A percentile compares a stretch with the other conserved stretches of the same genome.
phyloP scores from a whole-genome alignment of 129 eudicot genomes.

The Silybum marianum region DNA sequence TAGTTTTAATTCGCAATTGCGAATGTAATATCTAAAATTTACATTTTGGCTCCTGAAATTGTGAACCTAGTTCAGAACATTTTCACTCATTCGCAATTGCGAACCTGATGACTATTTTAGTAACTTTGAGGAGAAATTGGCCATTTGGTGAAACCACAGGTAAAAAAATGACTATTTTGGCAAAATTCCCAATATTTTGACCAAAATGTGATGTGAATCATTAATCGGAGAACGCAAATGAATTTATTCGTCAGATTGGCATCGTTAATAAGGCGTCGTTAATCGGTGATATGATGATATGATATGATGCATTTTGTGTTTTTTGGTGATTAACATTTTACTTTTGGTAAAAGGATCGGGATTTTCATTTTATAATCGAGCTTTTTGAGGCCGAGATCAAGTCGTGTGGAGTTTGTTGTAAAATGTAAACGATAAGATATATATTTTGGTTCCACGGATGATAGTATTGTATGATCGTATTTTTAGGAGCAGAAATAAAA shows the following conservation, averaged over 20 bases:
- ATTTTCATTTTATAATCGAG: neutral
- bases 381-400: neutral
- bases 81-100: no score
- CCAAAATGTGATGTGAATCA: neutral
- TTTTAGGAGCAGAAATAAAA: neutral
- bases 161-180: no score
- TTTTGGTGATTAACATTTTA: neutral
- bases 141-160: no score
- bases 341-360: neutral
- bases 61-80: no score
- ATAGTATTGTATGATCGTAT: neutral
- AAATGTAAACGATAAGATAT: neutral
- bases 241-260: neutral
- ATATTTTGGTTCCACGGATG: neutral
- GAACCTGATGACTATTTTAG: no score
- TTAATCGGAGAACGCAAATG: neutral
- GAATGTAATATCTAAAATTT: no score
- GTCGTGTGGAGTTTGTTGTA: neutral
- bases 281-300: neutral
- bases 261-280: no score
- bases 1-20: no score
- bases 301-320: conserved; percentile 2
- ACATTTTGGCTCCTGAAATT: no score
- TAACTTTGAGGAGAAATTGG: no score
- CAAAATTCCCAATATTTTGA: neutral